Conservation (phyloP, 1,284 basidiomycete genomes). For the Wolfiporia cocos region DNA sequence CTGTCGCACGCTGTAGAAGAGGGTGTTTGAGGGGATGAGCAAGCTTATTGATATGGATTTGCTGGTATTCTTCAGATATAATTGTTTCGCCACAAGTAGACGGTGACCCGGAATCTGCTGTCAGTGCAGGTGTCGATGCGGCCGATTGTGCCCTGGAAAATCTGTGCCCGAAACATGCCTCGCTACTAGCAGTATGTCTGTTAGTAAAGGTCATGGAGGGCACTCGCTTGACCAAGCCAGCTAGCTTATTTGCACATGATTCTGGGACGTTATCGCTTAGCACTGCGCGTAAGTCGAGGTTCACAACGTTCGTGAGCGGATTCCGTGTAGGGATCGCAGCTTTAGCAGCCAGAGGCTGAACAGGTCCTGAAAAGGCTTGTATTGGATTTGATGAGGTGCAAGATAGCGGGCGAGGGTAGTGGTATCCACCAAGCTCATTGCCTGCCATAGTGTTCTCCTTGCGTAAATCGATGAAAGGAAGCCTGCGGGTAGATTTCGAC, state of each 20-base stretch:
- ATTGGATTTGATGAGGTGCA: background rate
- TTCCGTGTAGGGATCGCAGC: background rate
- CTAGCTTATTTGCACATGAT: no score
- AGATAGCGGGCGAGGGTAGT: conserved; percentile 6
- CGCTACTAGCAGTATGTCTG: no score
- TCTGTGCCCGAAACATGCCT: no score
- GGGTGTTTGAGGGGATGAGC: no score
- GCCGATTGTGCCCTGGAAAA: background rate
- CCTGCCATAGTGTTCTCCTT: no score
- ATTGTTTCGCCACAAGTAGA: no score
- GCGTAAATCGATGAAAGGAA: background rate
- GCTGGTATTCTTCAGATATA: no score
- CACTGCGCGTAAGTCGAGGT: conserved; percentile 3
- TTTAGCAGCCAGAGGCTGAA: background rate
- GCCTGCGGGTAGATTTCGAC: background rate
- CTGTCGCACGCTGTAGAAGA: no score
- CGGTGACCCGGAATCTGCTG: conserved; percentile 10
- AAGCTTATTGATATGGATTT: no score
- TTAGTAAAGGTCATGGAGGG: no score
- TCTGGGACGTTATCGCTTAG: conserved; percentile 6
- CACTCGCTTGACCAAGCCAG: no score
- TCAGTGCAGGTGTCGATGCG: conserved; percentile 11
- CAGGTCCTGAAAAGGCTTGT: background rate
- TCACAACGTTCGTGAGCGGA: background rate
- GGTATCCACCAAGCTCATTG: no score